These are phyloP conservation scores for Gossypium anomalum DNA, from an alignment of 345 rosid species.

Conservation along the genomic window DNA sequence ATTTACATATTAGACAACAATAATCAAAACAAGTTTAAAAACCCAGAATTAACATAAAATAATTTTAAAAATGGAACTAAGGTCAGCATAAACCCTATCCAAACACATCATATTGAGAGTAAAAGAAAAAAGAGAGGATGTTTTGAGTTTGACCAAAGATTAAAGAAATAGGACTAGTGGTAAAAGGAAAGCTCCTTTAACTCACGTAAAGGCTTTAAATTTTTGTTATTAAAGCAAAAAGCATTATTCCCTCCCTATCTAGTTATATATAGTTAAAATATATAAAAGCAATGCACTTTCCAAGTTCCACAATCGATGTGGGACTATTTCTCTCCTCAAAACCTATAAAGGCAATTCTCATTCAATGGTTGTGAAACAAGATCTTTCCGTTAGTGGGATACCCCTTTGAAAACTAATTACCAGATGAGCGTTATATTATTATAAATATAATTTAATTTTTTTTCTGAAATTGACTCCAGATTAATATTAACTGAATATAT, in stretches of 20 bases:
- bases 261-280: background rate
- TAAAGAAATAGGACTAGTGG: background rate
- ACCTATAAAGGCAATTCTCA: slow-evolving; percentile 14
- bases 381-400: background rate
- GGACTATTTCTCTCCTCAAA: background rate
- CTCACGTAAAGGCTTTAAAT: background rate
- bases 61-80: background rate
- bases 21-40: too few relatives aligned
- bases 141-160: slow-evolving; percentile 1
- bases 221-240: background rate
- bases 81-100: background rate
- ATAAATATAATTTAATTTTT: too few relatives aligned
- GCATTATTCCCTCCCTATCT: background rate
- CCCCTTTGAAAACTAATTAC: slow-evolving; percentile 3
- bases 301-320: background rate
- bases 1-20: too few relatives aligned
- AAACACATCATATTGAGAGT: background rate
- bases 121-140: background rate
- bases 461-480: too few relatives aligned
- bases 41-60: too few relatives aligned
- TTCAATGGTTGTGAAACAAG: slow-evolving; percentile 14
- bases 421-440: background rate
- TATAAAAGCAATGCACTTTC: background rate
- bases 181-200: background rate
- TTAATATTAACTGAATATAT: too few relatives aligned